A percentile compares a stretch with the other conserved stretches of the same genome.
Conservation (phyloP, 1,284 basidiomycete genomes). For the Sanghuangporus sanghuang region DNA sequence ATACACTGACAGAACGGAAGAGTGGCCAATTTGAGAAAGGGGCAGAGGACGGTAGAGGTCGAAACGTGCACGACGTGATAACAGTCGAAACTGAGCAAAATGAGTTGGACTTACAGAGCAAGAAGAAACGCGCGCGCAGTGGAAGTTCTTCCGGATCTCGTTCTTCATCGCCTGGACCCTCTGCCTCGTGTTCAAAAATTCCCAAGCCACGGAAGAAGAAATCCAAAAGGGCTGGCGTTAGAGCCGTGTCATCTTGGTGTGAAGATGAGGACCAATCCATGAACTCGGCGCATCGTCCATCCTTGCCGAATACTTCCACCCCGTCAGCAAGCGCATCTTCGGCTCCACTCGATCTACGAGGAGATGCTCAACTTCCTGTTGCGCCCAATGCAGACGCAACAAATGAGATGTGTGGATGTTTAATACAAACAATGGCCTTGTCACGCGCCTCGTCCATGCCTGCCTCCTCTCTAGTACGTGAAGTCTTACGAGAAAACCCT, state of each 20-base stretch:
- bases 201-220: slow-evolving; percentile 11
- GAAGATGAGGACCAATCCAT: background rate
- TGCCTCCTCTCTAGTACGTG: slow-evolving; percentile 46
- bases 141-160: background rate
- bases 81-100: background rate
- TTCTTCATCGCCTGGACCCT: background rate
- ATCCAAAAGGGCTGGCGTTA: background rate
- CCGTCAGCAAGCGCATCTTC: background rate
- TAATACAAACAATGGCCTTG: slow-evolving; percentile 68
- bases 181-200: background rate
- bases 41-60: background rate
- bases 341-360: background rate
- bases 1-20: background rate
- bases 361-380: background rate
- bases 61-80: background rate
- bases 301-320: background rate
- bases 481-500: slow-evolving; percentile 49
- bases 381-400: slow-evolving; percentile 10
- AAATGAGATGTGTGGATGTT: slow-evolving; percentile 49
- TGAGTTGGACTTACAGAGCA: background rate
- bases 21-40: background rate
- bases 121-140: slow-evolving; percentile 9
- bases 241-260: background rate
- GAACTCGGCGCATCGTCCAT: background rate
- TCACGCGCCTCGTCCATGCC: slow-evolving; percentile 66